Percentiles rank a stretch among this genome's conserved stretches.
Conservation (phyloP, 225 moss, liverwort and hornwort genomes). For the Bryoerythrophyllum caledonicum region DNA sequence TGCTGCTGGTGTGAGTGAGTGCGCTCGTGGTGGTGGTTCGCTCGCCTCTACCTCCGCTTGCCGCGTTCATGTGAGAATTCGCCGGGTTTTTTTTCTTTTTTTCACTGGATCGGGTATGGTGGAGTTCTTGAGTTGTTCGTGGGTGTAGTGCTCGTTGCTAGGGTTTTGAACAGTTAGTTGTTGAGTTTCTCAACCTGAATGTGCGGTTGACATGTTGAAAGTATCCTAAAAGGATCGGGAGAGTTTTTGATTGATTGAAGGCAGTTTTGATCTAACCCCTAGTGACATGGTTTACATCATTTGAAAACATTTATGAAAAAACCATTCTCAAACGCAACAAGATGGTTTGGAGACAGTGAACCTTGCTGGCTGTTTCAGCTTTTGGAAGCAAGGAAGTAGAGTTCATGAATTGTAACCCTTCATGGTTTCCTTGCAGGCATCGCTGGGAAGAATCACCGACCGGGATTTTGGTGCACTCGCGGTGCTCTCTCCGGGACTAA, state of each 20-base stretch:
- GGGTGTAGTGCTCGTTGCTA: neutral
- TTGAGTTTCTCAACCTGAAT: no score
- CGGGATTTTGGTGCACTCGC: conserved; percentile 28
- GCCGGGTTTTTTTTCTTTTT: neutral
- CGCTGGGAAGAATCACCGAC: conserved; percentile 9
- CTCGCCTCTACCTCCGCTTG: conserved; percentile 35
- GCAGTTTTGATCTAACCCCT: no score
- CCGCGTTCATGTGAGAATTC: conserved; percentile 21
- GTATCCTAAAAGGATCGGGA: no score
- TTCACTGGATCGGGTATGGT: neutral
- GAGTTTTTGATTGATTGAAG: no score
- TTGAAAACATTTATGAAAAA: no score
- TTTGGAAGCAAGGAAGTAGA: neutral
- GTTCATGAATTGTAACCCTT: neutral
- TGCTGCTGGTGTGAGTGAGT: conserved; percentile 21
- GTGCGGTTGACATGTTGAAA: no score
- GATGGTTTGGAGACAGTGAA: no score
- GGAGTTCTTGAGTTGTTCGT: neutral
- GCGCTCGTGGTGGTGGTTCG: conserved; percentile 1
- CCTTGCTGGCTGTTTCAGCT: no score
- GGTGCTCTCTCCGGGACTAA: conserved; percentile 22
- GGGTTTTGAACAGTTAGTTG: neutral
- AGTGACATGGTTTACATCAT: no score
- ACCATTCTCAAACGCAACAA: no score
- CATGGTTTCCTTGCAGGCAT: conserved; percentile 28